Conservation (phyloP, 441 rosid genomes). For the Bocquillonia castaneifolia region DNA sequence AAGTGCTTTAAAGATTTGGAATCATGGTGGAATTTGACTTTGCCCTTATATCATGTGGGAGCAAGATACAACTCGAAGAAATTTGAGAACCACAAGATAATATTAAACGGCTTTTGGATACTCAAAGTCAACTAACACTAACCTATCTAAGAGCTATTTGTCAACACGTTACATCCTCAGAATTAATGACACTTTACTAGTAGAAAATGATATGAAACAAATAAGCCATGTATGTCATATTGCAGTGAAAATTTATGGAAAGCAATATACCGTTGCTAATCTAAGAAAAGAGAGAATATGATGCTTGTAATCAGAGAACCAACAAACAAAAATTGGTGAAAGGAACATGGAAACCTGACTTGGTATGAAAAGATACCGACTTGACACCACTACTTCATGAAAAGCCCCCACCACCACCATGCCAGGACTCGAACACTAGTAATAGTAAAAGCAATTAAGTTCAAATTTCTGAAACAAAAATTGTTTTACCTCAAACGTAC, state of each 20-base stretch:
- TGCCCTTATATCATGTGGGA: neutral
- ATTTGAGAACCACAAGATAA: no score
- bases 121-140: no score
- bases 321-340: neutral
- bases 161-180: neutral
- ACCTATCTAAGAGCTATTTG: neutral
- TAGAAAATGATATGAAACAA: neutral
- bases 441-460: neutral
- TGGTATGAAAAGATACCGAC: neutral
- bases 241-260: neutral
- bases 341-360: constrained; percentile 1
- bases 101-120: no score
- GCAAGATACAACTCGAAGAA: no score
- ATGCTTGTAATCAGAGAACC: neutral
- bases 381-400: neutral
- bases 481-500: neutral
- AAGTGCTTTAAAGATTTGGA: neutral
- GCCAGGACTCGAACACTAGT: no score
- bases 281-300: neutral
- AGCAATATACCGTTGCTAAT: neutral
- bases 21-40: constrained; percentile 11
- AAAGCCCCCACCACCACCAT: neutral
- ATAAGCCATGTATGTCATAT: neutral
- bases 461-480: neutral
- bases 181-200: neutral